Evolutionary conservation across 2,329 filamentous ascomycete species (phyloP).

Genomic region (Spiromastix sp.): DNA sequence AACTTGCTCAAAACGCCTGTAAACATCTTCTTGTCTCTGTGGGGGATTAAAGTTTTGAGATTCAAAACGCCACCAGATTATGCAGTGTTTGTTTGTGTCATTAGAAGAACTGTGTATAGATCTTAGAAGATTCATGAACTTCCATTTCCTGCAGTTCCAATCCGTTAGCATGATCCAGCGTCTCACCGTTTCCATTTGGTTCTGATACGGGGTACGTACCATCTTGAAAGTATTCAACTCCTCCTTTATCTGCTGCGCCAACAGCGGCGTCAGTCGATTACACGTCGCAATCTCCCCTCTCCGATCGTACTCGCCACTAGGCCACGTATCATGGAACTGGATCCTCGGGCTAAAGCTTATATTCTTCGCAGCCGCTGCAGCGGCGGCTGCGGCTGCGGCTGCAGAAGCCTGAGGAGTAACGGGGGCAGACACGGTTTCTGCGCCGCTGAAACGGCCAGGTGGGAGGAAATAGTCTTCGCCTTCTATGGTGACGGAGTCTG

Average conservation of each 20-base stretch:
- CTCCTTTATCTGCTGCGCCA: constrained; percentile 98
- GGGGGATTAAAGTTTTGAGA: too few species aligned
- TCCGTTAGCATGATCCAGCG: constrained; percentile 10
- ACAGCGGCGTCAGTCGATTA: constrained; percentile 91
- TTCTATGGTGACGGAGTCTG: constrained; percentile 61
- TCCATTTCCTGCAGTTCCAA: constrained; percentile 76
- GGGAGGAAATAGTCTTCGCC: constrained; percentile 87
- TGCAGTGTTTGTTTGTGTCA: constrained; percentile 5
- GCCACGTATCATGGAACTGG: constrained; percentile 94
- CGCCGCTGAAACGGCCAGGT: constrained; percentile 55
- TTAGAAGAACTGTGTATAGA: constrained; percentile 99
- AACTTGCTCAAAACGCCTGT: not conserved
- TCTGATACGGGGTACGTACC: constrained; percentile 46
- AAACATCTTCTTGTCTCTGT: not conserved
- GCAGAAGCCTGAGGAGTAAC: constrained; percentile 53
- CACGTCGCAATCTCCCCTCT: constrained; percentile 94
- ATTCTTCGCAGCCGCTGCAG: constrained; percentile 52
- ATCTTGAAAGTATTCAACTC: constrained; percentile 99
- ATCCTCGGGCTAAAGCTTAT: constrained; percentile 82
- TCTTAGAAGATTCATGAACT: constrained; percentile 96
- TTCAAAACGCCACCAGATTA: constrained; percentile 1
- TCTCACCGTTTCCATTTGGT: constrained; percentile 6
- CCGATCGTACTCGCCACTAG: constrained; percentile 88
- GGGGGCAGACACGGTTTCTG: constrained; percentile 71
- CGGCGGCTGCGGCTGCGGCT: too few species aligned